These are phyloP conservation scores for Helichrysum umbraculigerum DNA, from an alignment of 129 eudicot species.

Conservation along the genomic window DNA sequence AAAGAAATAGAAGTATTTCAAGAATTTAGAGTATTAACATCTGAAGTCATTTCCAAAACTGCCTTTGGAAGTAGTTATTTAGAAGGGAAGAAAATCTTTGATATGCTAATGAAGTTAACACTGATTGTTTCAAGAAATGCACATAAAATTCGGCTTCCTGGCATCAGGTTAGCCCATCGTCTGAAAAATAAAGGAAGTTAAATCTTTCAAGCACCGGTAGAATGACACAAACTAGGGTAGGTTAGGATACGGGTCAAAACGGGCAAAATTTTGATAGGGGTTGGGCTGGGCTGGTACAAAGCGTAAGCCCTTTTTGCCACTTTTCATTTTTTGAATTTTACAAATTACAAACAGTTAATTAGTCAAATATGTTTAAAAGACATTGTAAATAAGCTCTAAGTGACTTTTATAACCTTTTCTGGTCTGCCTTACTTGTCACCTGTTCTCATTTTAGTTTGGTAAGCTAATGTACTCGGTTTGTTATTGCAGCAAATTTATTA, in stretches of 20 bases:
- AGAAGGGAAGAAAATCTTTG: conserved; percentile 67
- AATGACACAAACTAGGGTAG: too few species aligned
- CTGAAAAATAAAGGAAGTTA: too few species aligned
- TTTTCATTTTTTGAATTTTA: not conserved
- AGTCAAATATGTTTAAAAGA: not conserved
- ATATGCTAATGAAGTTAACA: conserved; percentile 59
- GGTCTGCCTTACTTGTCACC: too few species aligned
- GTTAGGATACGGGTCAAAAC: not conserved
- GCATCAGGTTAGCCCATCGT: conserved; percentile 37
- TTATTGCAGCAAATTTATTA: not conserved
- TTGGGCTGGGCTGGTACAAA: not conserved
- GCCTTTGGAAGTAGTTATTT: conserved; percentile 74
- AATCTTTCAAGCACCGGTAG: too few species aligned
- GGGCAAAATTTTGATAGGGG: not conserved
- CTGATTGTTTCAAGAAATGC: conserved; percentile 46
- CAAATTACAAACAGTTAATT: not conserved
- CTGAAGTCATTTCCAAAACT: conserved; percentile 65
- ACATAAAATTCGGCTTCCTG: conserved; percentile 50
- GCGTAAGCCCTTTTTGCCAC: not conserved
- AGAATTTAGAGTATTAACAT: conserved; percentile 60
- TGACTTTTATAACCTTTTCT: not conserved
- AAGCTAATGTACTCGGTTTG: not conserved
- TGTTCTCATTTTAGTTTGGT: not conserved
- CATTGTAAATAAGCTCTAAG: not conserved
- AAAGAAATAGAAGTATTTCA: conserved; percentile 68